These are phyloP conservation scores for Calocera cornea DNA, from an alignment of 768 basidiomycete species.

Conservation along the genomic window DNA sequence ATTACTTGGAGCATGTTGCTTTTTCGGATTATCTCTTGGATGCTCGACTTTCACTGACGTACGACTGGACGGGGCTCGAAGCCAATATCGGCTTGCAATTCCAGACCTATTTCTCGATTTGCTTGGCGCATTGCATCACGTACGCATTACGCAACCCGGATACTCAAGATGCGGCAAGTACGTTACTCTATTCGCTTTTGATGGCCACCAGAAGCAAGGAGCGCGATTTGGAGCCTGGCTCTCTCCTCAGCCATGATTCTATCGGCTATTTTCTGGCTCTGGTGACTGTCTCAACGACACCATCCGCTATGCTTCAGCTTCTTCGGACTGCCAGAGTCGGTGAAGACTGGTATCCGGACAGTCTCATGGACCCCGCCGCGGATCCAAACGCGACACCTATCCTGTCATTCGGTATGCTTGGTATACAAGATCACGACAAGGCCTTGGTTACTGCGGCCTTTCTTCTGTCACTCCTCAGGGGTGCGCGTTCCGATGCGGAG, in stretches of 20 bases:
- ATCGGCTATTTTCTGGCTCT: slow-evolving; percentile 71
- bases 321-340: slow-evolving; percentile 50
- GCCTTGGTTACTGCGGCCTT: slow-evolving; percentile 68
- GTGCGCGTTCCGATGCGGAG: slow-evolving; percentile 66
- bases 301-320: slow-evolving; percentile 42
- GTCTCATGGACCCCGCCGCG: slow-evolving; percentile 28
- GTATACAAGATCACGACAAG: slow-evolving; percentile 43
- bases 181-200: slow-evolving; percentile 48
- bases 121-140: slow-evolving; percentile 69
- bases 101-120: slow-evolving; percentile 65
- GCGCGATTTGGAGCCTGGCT: slow-evolving; percentile 13
- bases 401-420: slow-evolving; percentile 45
- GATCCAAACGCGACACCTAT: slow-evolving; percentile 35
- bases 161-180: slow-evolving; percentile 47
- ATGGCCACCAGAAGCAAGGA: slow-evolving; percentile 37
- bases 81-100: slow-evolving; percentile 61
- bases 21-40: slow-evolving; percentile 37
- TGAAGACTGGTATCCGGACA: slow-evolving; percentile 23
- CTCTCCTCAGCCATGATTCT: slow-evolving; percentile 39
- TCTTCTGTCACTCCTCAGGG: slow-evolving; percentile 56
- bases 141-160: slow-evolving; percentile 65
- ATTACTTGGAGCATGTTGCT: slow-evolving; percentile 38
- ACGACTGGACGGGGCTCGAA: slow-evolving; percentile 58
- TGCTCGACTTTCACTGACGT: slow-evolving; percentile 48
- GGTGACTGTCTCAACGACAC: slow-evolving; percentile 51